Evolutionary conservation across 371 early-diverging fungal species (phyloP), one percentile per base, ranked within the genome.

Genomic region (Globomyces sp.): DNA sequence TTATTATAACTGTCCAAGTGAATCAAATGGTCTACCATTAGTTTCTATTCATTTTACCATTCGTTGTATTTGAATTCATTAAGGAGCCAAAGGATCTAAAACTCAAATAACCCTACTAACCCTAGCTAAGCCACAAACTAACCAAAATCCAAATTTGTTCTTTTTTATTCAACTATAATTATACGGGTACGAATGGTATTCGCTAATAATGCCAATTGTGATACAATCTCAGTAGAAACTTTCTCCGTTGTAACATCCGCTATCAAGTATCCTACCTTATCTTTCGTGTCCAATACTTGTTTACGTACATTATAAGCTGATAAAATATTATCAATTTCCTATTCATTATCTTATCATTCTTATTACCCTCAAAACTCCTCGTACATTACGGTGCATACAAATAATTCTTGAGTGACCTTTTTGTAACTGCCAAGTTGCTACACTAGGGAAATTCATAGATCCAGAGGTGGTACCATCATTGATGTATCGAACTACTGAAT

Each of bases 371-470:
- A 96, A 80, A 24, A 96, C 95, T 72, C 96, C 96, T 40, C 95
- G 92, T n/a, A 95, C 92, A 74, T 97, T 97, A 59, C 86, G 81
- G 81, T 97, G 98, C 47, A 89, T 88, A 75, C 92, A 90, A 64
- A 93, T 78, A 37, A 97, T 85, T 70, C 96, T 90, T 51, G 90
- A 82, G 9, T 86, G 85, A 64, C 85, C 91, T 60, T 81, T 79
- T 55, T 68, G 57, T 24, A 85, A 78, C 43, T 91, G 90, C 66
- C 93, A 90, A 64, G 93, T 79, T 68, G 90, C 90, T 67, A 93
- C 80, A 71, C 91, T 89, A 9, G 96, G 95, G 81, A 93, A 93
- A 84, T 97, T 97, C 78, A 95, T 93, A 8, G 95, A 90, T 58
- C 90, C 90, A 59, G 90, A 72, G 11, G 94, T 90, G 57, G 87